Base-by-base conservation (phyloP, 1,284 basidiomycete genomes). In the Somion occarium region DNA sequence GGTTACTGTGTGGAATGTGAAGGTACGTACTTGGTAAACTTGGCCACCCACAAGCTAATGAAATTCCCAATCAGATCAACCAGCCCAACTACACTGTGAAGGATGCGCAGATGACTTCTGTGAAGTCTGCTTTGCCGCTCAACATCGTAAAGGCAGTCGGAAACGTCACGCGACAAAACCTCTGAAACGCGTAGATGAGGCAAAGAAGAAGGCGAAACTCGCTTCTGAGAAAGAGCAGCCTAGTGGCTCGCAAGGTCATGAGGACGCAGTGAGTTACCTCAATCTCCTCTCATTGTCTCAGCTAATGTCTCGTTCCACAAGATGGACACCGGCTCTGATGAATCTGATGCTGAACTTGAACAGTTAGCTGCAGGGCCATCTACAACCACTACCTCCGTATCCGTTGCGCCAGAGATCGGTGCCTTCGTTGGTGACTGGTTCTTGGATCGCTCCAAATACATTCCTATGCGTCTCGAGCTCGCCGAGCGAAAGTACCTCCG, bases 1-100 rank as follows among this genome's bases (percentile, higher is more conserved):
- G 88, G 88, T 0, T 88, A 74, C 61, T 91, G 88, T 57, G 67
- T 90, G 49, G 88, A 91, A 64, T 91, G 88, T 63, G 88, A 91
- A 80, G 88, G 88, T 89, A 52, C 57, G 75, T 64, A 19, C 27
- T 19, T 13, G 22, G 38, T 15, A 15, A 15, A 18, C 7, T 20
- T 27, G 15, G 18, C 13, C 22, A 48, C 20, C 37, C 20, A 44
- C 38, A 38, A 39, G 24, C 37, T 23, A 22, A 26, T 5, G 34
- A 18, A 39, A 26, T 42, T n/a, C 48, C 50, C 38, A 45, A 42
- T 39, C 60, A 91, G 88, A 91, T 71, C 89, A 91, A 67, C 88
- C 89, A 50, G 85, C 87, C 5, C 79, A 88, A 61, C 61, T 91
- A 15, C 66, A 73, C 46, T 91, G 89, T 59, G 80, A 85, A 61